Conservation (phyloP, 176 grass and related monocot species). For the Oryza longistaminata region DNA sequence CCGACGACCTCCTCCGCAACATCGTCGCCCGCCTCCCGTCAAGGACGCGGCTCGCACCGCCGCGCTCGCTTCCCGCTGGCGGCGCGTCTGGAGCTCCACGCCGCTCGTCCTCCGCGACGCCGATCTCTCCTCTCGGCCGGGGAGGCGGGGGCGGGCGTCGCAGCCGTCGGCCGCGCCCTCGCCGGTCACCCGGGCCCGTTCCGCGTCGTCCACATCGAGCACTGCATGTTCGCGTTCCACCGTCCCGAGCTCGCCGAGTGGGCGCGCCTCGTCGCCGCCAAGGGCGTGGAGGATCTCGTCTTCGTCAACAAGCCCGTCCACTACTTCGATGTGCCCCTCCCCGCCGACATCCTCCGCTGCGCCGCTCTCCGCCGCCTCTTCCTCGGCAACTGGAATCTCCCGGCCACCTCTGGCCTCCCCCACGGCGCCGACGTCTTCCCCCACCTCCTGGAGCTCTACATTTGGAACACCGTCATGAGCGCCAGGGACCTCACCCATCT, state of each 20-base stretch:
- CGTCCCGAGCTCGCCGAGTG: not conserved
- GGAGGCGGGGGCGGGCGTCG: not conserved
- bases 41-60: conserved; percentile 24
- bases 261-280: not conserved
- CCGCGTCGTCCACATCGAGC: not conserved
- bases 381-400: not conserved
- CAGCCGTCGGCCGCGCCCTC: not conserved
- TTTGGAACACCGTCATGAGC: too few species aligned
- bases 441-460: not conserved
- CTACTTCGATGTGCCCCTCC: not conserved
- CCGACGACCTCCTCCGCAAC: too few species aligned
- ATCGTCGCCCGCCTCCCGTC: conserved; percentile 2
- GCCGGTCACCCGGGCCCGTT: conserved; percentile 24
- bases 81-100: conserved; percentile 11
- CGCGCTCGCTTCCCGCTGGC: conserved; percentile 31
- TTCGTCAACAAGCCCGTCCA: not conserved
- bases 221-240: not conserved
- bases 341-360: not conserved
- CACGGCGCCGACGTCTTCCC: not conserved
- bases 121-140: not conserved
- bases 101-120: conserved; percentile 28
- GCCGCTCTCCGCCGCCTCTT: conserved; percentile 1
- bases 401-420: not conserved
- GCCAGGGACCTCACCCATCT: not conserved
- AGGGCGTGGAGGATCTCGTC: conserved; percentile 9